phyloP scores from a whole-genome alignment of 2,329 filamentous ascomycete genomes.

The Epichloe elymi region DNA sequence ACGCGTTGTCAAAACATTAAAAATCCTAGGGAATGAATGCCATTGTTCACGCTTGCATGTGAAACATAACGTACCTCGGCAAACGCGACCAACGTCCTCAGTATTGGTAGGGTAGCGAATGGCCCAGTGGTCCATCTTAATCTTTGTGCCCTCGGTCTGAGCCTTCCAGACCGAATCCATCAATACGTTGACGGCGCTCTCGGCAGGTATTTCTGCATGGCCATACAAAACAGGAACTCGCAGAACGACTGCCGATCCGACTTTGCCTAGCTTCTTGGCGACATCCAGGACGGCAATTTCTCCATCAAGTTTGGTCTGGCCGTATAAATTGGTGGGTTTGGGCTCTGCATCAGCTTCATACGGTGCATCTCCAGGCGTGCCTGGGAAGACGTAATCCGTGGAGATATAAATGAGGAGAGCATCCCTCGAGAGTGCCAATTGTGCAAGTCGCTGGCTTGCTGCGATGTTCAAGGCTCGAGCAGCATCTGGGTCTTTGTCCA shows the following conservation, averaged over 20 bases:
- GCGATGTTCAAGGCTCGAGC: constrained; percentile 63
- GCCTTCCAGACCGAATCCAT: constrained; percentile 65
- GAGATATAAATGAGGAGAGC: constrained; percentile 65
- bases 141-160: constrained; percentile 45
- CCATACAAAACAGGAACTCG: constrained; percentile 80
- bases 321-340: constrained; percentile 64
- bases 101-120: constrained; percentile 80
- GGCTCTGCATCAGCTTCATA: constrained; percentile 55
- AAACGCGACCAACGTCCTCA: constrained; percentile 71
- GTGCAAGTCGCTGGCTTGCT: constrained; percentile 54
- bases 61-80: constrained; percentile 38
- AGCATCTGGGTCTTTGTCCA: constrained; percentile 64
- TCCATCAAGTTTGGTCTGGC: constrained; percentile 47
- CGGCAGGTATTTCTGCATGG: constrained; percentile 51
- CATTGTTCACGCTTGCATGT: not conserved
- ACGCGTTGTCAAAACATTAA: not conserved
- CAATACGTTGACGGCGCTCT: constrained; percentile 74
- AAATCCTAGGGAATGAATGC: not conserved
- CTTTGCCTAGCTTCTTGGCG: constrained; percentile 33
- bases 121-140: constrained; percentile 80
- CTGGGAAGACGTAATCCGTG: constrained; percentile 71
- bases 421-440: constrained; percentile 46
- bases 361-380: constrained; percentile 65
- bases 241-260: constrained; percentile 53
- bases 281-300: constrained; percentile 53